phyloP scores from a whole-genome alignment of 805 yeast species.

The Dipodascus geniculatus region DNA sequence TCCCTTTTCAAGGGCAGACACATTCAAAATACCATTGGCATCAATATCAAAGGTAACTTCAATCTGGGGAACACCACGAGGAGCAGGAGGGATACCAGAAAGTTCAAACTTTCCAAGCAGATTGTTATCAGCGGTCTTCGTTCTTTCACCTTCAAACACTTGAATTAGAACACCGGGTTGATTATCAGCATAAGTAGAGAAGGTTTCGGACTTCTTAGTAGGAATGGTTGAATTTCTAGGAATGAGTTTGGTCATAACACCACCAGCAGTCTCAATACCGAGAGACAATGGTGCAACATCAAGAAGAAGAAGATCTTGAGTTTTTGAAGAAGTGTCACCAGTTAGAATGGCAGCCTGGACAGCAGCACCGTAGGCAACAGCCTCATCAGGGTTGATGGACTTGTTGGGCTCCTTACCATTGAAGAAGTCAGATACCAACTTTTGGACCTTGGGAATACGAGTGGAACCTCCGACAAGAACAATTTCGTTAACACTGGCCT shows the following conservation, averaged over 20 bases:
- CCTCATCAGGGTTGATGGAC: constrained; percentile 95
- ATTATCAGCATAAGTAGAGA: constrained; percentile 91
- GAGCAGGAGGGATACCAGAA: constrained; percentile 92
- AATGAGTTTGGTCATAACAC: constrained; percentile 92
- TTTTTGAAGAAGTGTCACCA: constrained; percentile 89
- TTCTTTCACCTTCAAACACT: constrained; percentile 94
- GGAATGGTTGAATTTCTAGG: constrained; percentile 96
- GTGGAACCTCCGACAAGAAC: constrained; percentile 96
- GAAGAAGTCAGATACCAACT: constrained; percentile 87
- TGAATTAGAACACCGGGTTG: constrained; percentile 95
- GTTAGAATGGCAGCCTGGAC: constrained; percentile 93
- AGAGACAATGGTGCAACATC: constrained; percentile 94
- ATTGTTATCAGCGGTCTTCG: constrained; percentile 86
- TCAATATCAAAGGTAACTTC: constrained; percentile 93
- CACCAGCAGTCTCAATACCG: constrained; percentile 97
- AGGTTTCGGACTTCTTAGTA: constrained; percentile 87
- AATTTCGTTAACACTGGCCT: constrained; percentile 76
- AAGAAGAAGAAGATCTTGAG: constrained; percentile 82
- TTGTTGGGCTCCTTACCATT: constrained; percentile 93
- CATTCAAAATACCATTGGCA: constrained; percentile 92
- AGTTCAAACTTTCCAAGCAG: constrained; percentile 89
- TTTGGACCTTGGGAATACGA: constrained; percentile 93
- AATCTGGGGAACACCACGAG: constrained; percentile 95
- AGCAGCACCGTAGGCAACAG: constrained; percentile 98
- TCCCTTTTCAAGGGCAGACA: constrained; percentile 90